Evolutionary conservation across 1,284 basidiomycete genomes (phyloP), one percentile per base, ranked within the genome.

Genomic region (Phenoliferia sp.): DNA sequence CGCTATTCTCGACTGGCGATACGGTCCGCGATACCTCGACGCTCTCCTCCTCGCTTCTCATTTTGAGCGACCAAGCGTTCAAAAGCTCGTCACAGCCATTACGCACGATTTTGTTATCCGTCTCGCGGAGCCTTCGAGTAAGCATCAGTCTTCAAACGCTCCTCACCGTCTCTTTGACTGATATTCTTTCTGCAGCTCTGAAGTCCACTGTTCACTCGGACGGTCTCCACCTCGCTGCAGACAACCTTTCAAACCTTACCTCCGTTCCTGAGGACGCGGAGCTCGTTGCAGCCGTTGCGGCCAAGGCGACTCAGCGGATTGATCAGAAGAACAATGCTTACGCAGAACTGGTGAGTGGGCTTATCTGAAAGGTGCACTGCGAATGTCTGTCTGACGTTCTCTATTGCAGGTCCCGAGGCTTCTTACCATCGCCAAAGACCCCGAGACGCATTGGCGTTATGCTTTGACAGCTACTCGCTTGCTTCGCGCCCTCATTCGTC

Each of bases 381-480:
- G 1, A 2, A 15, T 7, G 15, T 16, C 29, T 10, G 2, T 32
- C 16, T 9, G 12, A 7, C 28, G 4, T 15, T 5, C 48, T 33
- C 44, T 10, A 52, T 19, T 6, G 15, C 76, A 90, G 86, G 77
- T 89, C 17, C 80, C 83, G 44, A 82, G 84, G 22, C 85, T 95
- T 36, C 81, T 94, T 31, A 84, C 84, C 63, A 81, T 93, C 74
- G 89, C 90, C 3, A 76, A 80, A 59, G 82, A 83, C 68, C 83
- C 88, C 10, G 82, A 83, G 31, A 92, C 89, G 57, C 91, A 97
- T 87, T 97, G 94, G 94, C 84, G 92, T 78, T 98, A 96, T 80
- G 82, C 87, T 0, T 87, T 92, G 80, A 88, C 88, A 69, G 88
- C 91, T 1, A 81, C 85, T 28, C 86, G 87, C 52, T 89, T 93